Evolutionary conservation across 2,329 filamentous ascomycete species (phyloP).

Genomic region (Zymoseptoria tritici): DNA sequence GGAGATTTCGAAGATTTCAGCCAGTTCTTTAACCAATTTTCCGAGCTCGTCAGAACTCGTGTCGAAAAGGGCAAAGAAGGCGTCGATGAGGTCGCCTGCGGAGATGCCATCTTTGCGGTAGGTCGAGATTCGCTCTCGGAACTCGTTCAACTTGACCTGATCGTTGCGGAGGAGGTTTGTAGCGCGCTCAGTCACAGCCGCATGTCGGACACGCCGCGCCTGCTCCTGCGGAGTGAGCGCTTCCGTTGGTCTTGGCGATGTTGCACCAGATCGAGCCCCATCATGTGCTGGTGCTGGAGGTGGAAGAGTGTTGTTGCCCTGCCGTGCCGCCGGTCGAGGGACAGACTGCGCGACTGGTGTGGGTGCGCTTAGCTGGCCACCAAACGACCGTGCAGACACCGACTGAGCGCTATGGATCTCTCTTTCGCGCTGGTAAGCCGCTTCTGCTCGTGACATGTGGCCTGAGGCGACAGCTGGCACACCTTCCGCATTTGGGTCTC

Average conservation of each 20-base stretch:
- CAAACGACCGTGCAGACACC: slow-evolving; percentile 71
- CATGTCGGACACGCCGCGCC: slow-evolving; percentile 70
- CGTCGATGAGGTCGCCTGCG: slow-evolving; percentile 72
- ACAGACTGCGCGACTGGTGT: slow-evolving; percentile 49
- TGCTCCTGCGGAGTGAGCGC: slow-evolving; percentile 66
- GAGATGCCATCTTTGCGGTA: slow-evolving; percentile 65
- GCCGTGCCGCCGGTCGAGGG: slow-evolving; percentile 26
- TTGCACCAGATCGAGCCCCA: slow-evolving; percentile 47
- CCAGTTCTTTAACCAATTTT: slow-evolving; percentile 82
- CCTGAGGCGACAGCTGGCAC: slow-evolving; percentile 70
- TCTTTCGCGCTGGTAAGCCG: slow-evolving; percentile 86
- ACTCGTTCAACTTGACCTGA: slow-evolving; percentile 62
- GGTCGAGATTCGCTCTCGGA: slow-evolving; percentile 70
- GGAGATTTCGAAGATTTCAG: slow-evolving; percentile 84
- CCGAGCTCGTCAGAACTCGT: slow-evolving; percentile 73
- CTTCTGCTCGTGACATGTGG: slow-evolving; percentile 73
- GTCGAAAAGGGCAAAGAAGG: slow-evolving; percentile 79
- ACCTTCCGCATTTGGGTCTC: slow-evolving; percentile 80
- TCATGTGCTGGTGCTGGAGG: slow-evolving; percentile 26
- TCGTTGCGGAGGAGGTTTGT: slow-evolving; percentile 74
- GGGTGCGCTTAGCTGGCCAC: slow-evolving; percentile 46
- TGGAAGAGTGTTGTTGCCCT: slow-evolving; percentile 1
- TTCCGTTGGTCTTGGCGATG: slow-evolving; percentile 16
- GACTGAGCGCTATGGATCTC: slow-evolving; percentile 85
- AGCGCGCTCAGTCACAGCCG: slow-evolving; percentile 78